A percentile compares a stretch with the other conserved stretches of the same genome.
phyloP scores from a whole-genome alignment of 2,329 filamentous ascomycete genomes.

The Monilinia vaccinii-corymbosi region DNA sequence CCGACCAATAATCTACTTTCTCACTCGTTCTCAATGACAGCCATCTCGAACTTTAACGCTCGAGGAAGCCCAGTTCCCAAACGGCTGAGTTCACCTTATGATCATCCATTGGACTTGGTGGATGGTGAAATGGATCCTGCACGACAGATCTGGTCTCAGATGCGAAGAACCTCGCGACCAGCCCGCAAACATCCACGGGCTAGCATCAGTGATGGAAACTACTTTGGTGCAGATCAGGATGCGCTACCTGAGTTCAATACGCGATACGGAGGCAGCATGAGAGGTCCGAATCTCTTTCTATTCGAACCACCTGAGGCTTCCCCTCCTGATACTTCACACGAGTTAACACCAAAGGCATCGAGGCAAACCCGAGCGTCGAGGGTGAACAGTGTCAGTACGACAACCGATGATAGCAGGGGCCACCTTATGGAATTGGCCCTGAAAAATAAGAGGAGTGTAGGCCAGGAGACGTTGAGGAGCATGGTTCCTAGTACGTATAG shows the following conservation, averaged over 20 bases:
- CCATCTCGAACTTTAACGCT: not conserved
- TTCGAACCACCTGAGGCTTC: slow-evolving; percentile 11
- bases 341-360: not conserved
- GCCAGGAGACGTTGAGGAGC: slow-evolving; percentile 19
- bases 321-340: slow-evolving; percentile 13
- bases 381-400: not conserved
- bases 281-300: not conserved
- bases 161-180: slow-evolving; percentile 23
- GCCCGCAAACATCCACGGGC: slow-evolving; percentile 13
- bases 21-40: slow-evolving; percentile 6
- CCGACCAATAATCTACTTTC: not conserved
- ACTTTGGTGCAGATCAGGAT: slow-evolving; percentile 12
- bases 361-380: not conserved
- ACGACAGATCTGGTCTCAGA: slow-evolving; percentile 28
- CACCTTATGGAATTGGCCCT: slow-evolving; percentile 17
- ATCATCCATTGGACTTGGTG: not conserved
- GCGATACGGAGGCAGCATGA: not conserved
- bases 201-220: slow-evolving; percentile 21
- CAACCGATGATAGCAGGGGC: slow-evolving; percentile 10
- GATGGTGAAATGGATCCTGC: slow-evolving; percentile 24
- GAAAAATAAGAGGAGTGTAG: slow-evolving; percentile 21
- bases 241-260: not conserved
- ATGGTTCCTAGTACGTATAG: slow-evolving; percentile 19
- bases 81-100: not conserved
- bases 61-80: not conserved